Conservation (phyloP, 495 filamentous ascomycete genomes). For the Penicillium waksmanii region DNA sequence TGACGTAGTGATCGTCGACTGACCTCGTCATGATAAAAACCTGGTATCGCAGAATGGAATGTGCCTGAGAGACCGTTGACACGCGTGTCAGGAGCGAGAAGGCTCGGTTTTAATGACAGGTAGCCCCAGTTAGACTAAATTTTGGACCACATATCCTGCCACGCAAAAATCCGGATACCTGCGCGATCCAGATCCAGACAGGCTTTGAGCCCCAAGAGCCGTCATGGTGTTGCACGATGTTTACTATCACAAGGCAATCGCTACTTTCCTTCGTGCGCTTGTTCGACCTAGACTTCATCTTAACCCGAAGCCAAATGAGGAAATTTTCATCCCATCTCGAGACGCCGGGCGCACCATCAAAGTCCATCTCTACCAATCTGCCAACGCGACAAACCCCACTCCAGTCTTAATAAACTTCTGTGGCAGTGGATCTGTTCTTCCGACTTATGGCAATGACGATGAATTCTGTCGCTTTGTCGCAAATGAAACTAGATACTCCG, state of each 20-base stretch:
- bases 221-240: conserved; percentile 20
- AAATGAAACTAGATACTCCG: conserved; percentile 40
- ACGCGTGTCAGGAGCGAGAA: neutral
- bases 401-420: conserved; percentile 52
- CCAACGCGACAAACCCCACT: conserved; percentile 18
- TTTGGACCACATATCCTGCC: neutral
- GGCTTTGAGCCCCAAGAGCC: neutral
- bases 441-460: conserved; percentile 45
- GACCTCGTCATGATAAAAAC: neutral
- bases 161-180: neutral
- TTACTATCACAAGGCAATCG: conserved; percentile 22
- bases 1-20: neutral
- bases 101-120: neutral
- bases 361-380: conserved; percentile 47
- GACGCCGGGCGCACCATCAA: conserved; percentile 46
- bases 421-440: conserved; percentile 46
- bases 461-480: conserved; percentile 43
- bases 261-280: conserved; percentile 23
- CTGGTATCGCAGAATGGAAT: neutral
- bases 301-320: conserved; percentile 37
- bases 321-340: conserved; percentile 41
- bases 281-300: conserved; percentile 26
- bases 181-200: neutral
- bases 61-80: neutral
- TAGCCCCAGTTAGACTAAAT: neutral